Evolutionary conservation across 2,329 filamentous ascomycete genomes (phyloP).

Genomic region (Ophioceras dolichostomum): DNA sequence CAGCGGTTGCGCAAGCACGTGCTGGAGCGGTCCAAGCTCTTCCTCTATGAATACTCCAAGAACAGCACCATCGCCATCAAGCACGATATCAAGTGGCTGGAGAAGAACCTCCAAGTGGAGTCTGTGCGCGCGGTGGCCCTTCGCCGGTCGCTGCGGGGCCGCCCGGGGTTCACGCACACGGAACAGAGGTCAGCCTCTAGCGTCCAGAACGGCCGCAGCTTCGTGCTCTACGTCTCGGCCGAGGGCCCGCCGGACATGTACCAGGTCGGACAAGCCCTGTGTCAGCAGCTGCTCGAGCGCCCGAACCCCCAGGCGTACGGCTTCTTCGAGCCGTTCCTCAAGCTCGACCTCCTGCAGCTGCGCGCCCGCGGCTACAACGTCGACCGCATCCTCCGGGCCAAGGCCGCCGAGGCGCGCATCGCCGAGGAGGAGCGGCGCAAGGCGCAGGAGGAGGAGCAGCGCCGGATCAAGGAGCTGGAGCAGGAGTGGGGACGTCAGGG

Average conservation of each 20-base stretch:
- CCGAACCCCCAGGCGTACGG: conserved; percentile 83
- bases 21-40: conserved; percentile 77
- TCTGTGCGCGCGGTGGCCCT: conserved; percentile 69
- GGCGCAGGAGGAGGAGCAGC: conserved; percentile 60
- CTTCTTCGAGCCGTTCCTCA: conserved; percentile 83
- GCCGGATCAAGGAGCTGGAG: conserved; percentile 46
- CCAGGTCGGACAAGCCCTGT: conserved; percentile 81
- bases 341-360: conserved; percentile 69
- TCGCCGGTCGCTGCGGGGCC: conserved; percentile 61
- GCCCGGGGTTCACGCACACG: conserved; percentile 49
- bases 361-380: conserved; percentile 91
- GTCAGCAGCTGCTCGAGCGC: conserved; percentile 64
- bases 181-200: conserved; percentile 68
- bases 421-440: conserved; percentile 72
- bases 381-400: conserved; percentile 79
- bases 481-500: conserved; percentile 33
- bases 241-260: conserved; percentile 63
- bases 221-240: conserved; percentile 62
- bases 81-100: conserved; percentile 82
- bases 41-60: conserved; percentile 64
- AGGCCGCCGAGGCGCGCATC: conserved; percentile 76
- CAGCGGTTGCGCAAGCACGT: conserved; percentile 66
- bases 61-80: conserved; percentile 67
- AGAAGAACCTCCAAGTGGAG: conserved; percentile 68
- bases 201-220: conserved; percentile 25